Base-by-base conservation (phyloP, 306 rosid species). In the Boehmeria nivea region DNA sequence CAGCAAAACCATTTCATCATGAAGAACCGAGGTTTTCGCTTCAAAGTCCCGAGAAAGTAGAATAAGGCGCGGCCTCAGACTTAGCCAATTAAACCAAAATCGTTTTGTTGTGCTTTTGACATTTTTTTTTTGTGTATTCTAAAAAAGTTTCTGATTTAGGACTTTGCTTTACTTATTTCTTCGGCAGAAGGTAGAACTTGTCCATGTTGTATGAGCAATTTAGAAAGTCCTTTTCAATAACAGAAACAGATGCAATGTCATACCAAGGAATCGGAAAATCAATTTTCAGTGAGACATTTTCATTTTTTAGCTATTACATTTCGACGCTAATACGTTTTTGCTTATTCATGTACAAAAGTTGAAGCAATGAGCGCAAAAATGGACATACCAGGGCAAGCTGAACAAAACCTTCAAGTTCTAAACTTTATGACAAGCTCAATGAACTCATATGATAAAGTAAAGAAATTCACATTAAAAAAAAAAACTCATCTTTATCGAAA, bases 11-110 rank as follows among this genome's bases (percentile, higher is more conserved):
- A 26, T 70, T 27, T 50, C 42, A 61, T 56, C 44, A 0, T 6
- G 64, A 17, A 27, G 66, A 15, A 63, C 73, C 81, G 19, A 70
- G 65, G 23, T 87, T 91, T 68, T 80, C 96, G 12, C 89, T 91
- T 60, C 98, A 80, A 68, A 65, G 64, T 69, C 84, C 72, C 52
- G 49, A 67, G 42, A 70, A 71, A 34, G 61, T 51, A 37, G 79
- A 65, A 27, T 76, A 66, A 68, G 26, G 38, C 42, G 9, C 36
- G 9, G 36, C 5, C n/a, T n/a, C n/a, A n/a, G n/a, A n/a, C n/a
- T n/a, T n/a, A n/a, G n/a, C n/a, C n/a, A n/a, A n/a, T n/a, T n/a
- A n/a, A n/a, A n/a, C n/a, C n/a, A 15, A 8, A 18, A 56, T 21
- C 4, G 13, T 42, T 21, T 37, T 33, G 20, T 20, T 53, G 56